Evolutionary conservation across 1,139 yeast species (phyloP).

Genomic region (Taphrina sp.): DNA sequence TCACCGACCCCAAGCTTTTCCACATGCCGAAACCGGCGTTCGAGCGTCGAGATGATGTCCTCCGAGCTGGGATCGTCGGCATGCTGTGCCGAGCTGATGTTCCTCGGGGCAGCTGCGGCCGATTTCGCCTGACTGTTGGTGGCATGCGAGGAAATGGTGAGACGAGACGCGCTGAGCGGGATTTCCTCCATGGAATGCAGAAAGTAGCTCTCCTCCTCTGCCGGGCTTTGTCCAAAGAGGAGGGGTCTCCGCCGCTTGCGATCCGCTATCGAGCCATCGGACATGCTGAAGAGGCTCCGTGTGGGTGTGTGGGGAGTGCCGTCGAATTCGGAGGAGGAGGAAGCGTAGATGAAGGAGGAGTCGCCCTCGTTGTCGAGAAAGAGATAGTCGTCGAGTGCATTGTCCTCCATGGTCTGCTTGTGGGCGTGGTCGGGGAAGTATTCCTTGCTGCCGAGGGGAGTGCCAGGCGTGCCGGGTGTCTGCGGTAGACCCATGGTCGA

Average conservation of each 20-base stretch:
- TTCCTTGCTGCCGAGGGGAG: conserved; percentile 31
- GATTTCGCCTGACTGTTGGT: conserved; percentile 6
- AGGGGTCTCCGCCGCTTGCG: conserved; percentile 10
- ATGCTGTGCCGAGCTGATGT: not conserved
- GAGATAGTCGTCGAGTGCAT: conserved; percentile 19
- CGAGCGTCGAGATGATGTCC: conserved; percentile 46
- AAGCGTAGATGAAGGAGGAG: conserved; percentile 24
- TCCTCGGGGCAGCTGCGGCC: not conserved
- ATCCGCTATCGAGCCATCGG: conserved; percentile 11
- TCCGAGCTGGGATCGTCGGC: not conserved
- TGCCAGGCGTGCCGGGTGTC: conserved; percentile 30
- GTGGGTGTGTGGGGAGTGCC: conserved; percentile 24
- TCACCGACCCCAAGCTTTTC: conserved; percentile 78
- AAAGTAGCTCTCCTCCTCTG: conserved; percentile 13
- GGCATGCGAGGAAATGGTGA: conserved; percentile 5
- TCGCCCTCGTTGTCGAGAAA: conserved; percentile 24
- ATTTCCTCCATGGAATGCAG: conserved; percentile 1
- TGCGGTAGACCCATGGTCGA: conserved; percentile 36
- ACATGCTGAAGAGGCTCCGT: conserved; percentile 16
- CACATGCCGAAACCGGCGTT: conserved; percentile 66
- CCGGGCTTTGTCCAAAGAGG: conserved; percentile 14
- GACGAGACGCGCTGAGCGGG: conserved; percentile 3
- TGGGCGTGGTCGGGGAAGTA: conserved; percentile 17
- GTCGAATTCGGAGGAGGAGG: conserved; percentile 28
- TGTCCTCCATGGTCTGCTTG: conserved; percentile 1